Base-by-base conservation (phyloP, 805 yeast genomes). In the Teunomyces gatunensis region DNA sequence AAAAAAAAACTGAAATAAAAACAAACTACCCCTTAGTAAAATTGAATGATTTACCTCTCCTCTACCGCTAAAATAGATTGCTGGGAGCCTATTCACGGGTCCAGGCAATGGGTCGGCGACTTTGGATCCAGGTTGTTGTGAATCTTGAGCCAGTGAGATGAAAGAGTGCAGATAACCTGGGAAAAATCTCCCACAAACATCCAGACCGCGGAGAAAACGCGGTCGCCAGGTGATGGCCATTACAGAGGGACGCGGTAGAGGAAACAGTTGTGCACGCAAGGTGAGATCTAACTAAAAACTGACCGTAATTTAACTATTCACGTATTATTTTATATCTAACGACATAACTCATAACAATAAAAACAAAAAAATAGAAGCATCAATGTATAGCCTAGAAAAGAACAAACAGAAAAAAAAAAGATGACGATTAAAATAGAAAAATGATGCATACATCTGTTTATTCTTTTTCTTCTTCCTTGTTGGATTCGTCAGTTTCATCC, bases 401-500 rank as follows among this genome's bases (percentile, higher is more conserved):
- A 37, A n/a, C 25, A 37, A 23, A 37, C 12, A 20, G 28, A 37
- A 23, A 37, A 36, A 30, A 18, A 13, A 32, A 15, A 6, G 34
- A 40, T 40, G 34, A 28, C 32, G 27, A 40, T 28, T 15, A 15
- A 40, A 17, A 40, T 29, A 40, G 43, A 40, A 40, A 13, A 32
- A 40, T 28, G 43, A 40, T 28, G 34, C 43, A 29, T 17, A 29
- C 34, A 28, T 13, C 27, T 20, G 40, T 17, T 18, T 30, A 42
- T 23, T n/a, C 30, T 44, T 25, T 39, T 28, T 21, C 27, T 15
- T 36, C 47, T 13, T 49, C 54, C 29, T 39, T 39, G 39, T 41
- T 39, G 42, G 29, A 17, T 10, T 27, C 42, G 40, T 30, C 34
- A 20, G 35, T 18, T 32, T 45, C 42, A 21, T 44, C 45, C 11